A percentile compares a stretch with the other conserved stretches of the same genome.
Evolutionary conservation across 2,329 filamentous ascomycete genomes (phyloP).

Genomic region (Colletotrichum viniferum): DNA sequence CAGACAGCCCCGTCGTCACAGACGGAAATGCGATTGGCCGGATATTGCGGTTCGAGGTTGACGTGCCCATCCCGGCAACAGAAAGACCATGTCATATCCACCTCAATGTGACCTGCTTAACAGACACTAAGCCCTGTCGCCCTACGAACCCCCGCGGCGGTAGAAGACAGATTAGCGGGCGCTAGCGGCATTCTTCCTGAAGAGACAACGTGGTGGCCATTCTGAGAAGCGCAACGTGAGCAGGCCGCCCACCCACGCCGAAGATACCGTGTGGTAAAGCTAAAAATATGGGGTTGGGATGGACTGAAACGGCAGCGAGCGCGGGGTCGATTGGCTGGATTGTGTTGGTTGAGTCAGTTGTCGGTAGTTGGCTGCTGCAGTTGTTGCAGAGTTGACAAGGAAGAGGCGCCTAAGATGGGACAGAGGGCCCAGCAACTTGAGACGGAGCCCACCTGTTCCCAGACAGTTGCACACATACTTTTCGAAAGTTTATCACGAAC

Average conservation of each 20-base stretch:
- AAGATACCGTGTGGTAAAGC: neutral
- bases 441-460: neutral
- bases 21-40: neutral
- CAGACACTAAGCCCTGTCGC: conserved; percentile 1
- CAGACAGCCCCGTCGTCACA: neutral
- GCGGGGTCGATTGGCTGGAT: neutral
- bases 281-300: conserved; percentile 3
- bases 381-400: conserved; percentile 8
- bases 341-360: neutral
- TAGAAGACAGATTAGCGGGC: neutral
- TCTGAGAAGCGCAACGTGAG: neutral
- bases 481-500: neutral
- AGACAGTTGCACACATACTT: neutral
- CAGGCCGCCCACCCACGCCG: neutral
- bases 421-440: conserved; percentile 13
- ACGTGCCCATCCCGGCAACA: neutral
- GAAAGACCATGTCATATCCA: neutral
- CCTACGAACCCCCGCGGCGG: neutral
- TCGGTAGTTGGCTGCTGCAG: neutral
- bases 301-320: neutral
- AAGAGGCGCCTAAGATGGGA: conserved; percentile 2
- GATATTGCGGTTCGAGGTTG: neutral
- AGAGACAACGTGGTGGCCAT: neutral
- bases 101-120: neutral
- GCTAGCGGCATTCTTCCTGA: neutral